A percentile compares a stretch with the other conserved stretches of the same genome.
phyloP scores from a whole-genome alignment of 176 grass and related monocot genomes.

The Phragmites australis region DNA sequence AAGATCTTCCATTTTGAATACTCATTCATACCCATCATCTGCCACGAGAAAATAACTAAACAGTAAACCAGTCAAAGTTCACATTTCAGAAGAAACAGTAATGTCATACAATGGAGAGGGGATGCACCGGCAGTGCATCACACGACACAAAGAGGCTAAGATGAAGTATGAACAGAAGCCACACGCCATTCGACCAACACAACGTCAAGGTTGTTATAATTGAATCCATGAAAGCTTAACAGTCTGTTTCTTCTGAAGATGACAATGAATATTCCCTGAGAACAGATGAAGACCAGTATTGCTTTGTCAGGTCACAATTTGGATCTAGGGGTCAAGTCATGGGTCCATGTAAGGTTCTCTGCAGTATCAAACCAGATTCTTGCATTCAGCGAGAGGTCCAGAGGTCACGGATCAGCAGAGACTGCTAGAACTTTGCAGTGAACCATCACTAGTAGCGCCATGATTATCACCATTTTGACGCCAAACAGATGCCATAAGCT shows the following conservation, averaged over 20 bases:
- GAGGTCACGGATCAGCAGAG: conserved; percentile 13
- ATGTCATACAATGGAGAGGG: conserved; percentile 22
- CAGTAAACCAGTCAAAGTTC: neutral
- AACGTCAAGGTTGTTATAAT: neutral
- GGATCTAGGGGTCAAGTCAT: neutral
- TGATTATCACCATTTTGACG: neutral
- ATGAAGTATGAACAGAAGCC: conserved; percentile 15
- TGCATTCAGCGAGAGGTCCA: conserved; percentile 1
- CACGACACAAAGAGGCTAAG: neutral
- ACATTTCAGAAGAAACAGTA: conserved; percentile 30
- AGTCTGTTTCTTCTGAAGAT: conserved; percentile 21
- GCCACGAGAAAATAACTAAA: neutral
- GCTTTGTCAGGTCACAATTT: neutral
- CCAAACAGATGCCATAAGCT: conserved; percentile 8
- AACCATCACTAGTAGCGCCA: neutral
- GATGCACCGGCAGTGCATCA: conserved; percentile 34
- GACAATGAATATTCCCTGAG: neutral
- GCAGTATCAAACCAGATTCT: neutral
- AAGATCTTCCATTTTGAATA: neutral
- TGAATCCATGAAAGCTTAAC: conserved; percentile 8
- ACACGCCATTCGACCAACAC: neutral
- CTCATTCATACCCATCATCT: neutral
- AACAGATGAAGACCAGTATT: neutral
- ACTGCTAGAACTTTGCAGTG: neutral
- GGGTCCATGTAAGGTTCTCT: neutral